Conservation (phyloP, 202 grass and related monocot species). For the Setaria italica region DNA sequence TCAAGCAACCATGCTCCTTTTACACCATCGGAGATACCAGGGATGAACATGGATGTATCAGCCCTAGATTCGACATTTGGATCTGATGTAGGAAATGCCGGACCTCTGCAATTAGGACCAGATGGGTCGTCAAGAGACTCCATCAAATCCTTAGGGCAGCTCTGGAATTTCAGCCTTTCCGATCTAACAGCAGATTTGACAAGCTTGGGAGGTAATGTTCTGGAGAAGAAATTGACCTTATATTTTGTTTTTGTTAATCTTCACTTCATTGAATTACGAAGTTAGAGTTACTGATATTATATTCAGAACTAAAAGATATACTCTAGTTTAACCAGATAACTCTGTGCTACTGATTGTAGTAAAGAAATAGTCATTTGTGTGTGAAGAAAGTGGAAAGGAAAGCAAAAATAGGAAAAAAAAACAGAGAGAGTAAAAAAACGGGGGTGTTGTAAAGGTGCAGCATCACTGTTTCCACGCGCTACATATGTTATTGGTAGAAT, state of each 20-base stretch:
- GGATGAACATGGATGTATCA: constrained; percentile 83
- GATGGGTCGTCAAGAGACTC: constrained; percentile 85
- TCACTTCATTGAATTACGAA: not conserved
- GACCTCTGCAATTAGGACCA: constrained; percentile 73
- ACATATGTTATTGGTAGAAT: constrained; percentile 20
- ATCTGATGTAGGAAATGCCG: constrained; percentile 64
- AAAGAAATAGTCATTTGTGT: constrained; percentile 4
- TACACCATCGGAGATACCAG: constrained; percentile 82
- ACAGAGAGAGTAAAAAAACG: not conserved
- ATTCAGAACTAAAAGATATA: constrained; percentile 12
- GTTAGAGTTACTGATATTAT: not conserved
- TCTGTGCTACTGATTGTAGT: not conserved
- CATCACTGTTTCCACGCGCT: not conserved
- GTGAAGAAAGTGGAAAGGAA: not conserved
- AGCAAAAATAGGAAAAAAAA: not conserved
- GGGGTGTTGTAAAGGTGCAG: not conserved
- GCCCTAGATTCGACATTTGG: constrained; percentile 66
- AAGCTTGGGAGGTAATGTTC: constrained; percentile 86
- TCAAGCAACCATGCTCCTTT: constrained; percentile 97
- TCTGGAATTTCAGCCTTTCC: constrained; percentile 97
- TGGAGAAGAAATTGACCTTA: constrained; percentile 23
- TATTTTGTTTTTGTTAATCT: constrained; percentile 31
- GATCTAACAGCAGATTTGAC: constrained; percentile 94
- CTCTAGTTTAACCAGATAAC: not conserved
- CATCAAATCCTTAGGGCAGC: constrained; percentile 82